phyloP scores from a whole-genome alignment of 2,329 filamentous ascomycete genomes.

The Fusarium neocosmosporiellum region DNA sequence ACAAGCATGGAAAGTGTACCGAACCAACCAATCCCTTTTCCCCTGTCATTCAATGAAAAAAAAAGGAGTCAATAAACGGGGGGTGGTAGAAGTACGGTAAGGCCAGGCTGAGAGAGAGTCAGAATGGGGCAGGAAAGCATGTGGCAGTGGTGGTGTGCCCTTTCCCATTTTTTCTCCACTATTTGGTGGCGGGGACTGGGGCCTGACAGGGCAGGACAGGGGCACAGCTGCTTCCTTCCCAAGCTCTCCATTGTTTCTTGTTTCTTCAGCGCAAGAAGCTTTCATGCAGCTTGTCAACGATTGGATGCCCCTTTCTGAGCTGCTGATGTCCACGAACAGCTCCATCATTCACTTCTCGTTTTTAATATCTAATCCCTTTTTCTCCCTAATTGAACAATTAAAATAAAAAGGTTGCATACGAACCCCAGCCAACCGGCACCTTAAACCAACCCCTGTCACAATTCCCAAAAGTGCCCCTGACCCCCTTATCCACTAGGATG shows the following conservation, averaged over 20 bases:
- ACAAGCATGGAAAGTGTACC: background rate
- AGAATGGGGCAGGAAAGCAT: slow-evolving; percentile 32
- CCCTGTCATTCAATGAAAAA: slow-evolving; percentile 12
- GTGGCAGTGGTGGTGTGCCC: slow-evolving; percentile 24
- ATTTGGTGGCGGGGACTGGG: background rate
- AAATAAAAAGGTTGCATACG: background rate
- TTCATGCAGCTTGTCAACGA: background rate
- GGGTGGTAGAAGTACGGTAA: background rate
- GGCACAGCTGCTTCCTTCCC: slow-evolving; percentile 14
- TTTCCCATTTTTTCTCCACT: slow-evolving; percentile 12
- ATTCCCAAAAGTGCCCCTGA: slow-evolving; percentile 22
- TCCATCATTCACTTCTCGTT: background rate
- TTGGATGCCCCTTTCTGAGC: background rate
- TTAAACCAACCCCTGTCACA: slow-evolving; percentile 24
- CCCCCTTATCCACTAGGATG: slow-evolving; percentile 26
- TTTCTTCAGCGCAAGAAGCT: background rate
- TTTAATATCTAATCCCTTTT: background rate
- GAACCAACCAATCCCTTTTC: slow-evolving; percentile 12
- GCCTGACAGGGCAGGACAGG: slow-evolving; percentile 13
- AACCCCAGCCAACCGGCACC: slow-evolving; percentile 5
- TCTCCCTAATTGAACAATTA: background rate
- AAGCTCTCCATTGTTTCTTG: background rate
- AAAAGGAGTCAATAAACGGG: slow-evolving; percentile 18
- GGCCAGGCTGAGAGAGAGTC: slow-evolving; percentile 11
- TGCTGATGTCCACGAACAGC: background rate